Base-by-base conservation (phyloP, 2,329 filamentous ascomycete genomes). In the Aureobasidium musti region DNA sequence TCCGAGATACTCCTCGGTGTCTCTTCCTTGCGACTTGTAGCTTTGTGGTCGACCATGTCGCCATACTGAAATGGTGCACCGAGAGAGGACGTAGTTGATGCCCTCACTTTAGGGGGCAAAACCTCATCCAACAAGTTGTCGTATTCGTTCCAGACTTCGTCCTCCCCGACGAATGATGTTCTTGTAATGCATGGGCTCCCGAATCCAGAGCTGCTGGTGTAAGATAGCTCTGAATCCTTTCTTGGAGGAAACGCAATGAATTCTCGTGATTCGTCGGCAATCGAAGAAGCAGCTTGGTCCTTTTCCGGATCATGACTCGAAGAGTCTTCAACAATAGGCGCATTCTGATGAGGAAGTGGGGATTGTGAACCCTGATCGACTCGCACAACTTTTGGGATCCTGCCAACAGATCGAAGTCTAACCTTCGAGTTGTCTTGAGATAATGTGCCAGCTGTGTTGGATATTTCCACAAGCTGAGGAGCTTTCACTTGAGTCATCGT, bases 121-220 rank as follows among this genome's bases (percentile, higher is more conserved):
- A 87, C 83, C 67, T 91, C 88, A 63, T 91, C 90, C 64, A 97
- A 85, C 14, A 97, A 80, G 72, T 97, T 94, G 70, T 98, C 89
- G 74, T 96, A 97, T 77, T 96, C 94, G 61, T 93, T 89, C 94
- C 94, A 98, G 1, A 97, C 85, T 74, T 97, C 94, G 72, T 97
- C 94, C 70, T 96, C 91, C 41, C 66, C 66, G 2, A 67, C 39
- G 81, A 86, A 4, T 89, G 83, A 0, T 86, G 88, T 4, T 87
- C 86, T 52, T 81, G 82, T 1, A 86, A 82, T 79, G 0, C 90
- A 89, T 57, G 80, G 87, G 65, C 84, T 87, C 60, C 83, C 79
- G 17, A 84, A 77, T 0, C 86, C 87, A 2, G 90, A 91, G 71
- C 86, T 85, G 70, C 81, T 91, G 0, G 90, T 90, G 21, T 82